phyloP scores from a whole-genome alignment of 2,329 filamentous ascomycete genomes.

The Catunica adiposa region DNA sequence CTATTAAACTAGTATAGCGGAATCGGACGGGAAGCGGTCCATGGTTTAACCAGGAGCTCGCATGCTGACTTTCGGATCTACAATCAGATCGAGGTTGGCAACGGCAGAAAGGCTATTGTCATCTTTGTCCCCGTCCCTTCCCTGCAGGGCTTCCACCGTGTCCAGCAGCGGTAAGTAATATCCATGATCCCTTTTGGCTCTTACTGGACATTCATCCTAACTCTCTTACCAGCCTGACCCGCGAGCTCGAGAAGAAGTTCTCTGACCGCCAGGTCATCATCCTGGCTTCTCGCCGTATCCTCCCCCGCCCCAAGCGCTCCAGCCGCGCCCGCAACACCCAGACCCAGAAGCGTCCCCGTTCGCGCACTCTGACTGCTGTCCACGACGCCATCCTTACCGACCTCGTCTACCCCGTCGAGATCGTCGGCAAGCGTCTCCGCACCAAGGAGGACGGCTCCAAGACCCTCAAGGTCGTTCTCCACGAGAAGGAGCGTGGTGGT shows the following conservation, averaged over 20 bases:
- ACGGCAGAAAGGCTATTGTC: constrained; percentile 99
- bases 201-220: constrained; percentile 16
- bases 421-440: constrained; percentile 95
- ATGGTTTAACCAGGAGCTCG: constrained; percentile 57
- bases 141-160: constrained; percentile 96
- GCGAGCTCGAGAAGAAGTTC: constrained; percentile 99
- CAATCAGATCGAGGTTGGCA: constrained; percentile 94
- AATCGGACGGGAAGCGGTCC: constrained; percentile 64
- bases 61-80: constrained; percentile 54
- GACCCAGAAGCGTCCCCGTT: constrained; percentile 97
- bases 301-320: constrained; percentile 96
- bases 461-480: constrained; percentile 95
- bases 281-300: constrained; percentile 95
- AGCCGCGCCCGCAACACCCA: constrained; percentile 89
- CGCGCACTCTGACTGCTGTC: constrained; percentile 92
- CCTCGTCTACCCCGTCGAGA: constrained; percentile 99
- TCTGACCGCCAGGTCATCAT: constrained; percentile 99
- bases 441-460: constrained; percentile 99
- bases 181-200: background rate
- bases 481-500: constrained; percentile 99
- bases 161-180: constrained; percentile 91
- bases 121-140: constrained; percentile 99
- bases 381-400: constrained; percentile 97
- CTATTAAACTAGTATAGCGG: constrained; percentile 24
- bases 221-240: constrained; percentile 64